Base-by-base conservation (phyloP, 208 protist species). In the Wallacemonas collosoma region DNA sequence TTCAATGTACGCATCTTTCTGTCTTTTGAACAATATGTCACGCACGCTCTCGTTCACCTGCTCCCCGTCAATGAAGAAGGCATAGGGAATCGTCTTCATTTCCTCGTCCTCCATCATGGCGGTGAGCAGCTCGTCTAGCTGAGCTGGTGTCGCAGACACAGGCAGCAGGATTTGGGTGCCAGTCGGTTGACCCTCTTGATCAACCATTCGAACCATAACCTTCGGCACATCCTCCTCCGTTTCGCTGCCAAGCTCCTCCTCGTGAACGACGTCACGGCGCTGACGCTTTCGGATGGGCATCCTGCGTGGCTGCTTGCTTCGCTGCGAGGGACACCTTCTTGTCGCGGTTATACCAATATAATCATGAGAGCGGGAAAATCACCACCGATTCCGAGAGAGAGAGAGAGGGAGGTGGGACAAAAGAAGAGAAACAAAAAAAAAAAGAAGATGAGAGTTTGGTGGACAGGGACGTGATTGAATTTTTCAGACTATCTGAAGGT, bases 11-110 rank as follows among this genome's bases (percentile, higher is more conserved):
- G 71, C 72, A 41, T 96, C 81, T 44, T 90, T 86, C 56, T 96
- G 89, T 60, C 80, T 86, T 58, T 81, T 69, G 45, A 96, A 89
- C 14, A 98, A 71, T 47, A 88, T 87, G 40, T 96, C 79, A n/a
- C 85, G 83, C 4, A 99, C 87, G 62, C 80, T 94, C 41, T 80
- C 83, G 53, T 83, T 83, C 17, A 99, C 82, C 73, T 99, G 97
- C 57, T 98, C 87, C 14, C 95, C 96, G 38, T 91, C 86, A 15
- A 99, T 93, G 72, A 96, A 99, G 78, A 99, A 99, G 9, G 96
- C 89, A 76, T 99, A 99, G 38, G 98, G 98, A 39, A 97, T 86
- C 12, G 68, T 71, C 57, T 90, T 78, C 58, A 89, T 83, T 61
- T 98, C 84, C 41, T 92, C 82, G 40, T 89, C 77, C 55, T 90